Base-by-base conservation (phyloP, 495 filamentous ascomycete genomes). In the Clavariopsis aquatica region DNA sequence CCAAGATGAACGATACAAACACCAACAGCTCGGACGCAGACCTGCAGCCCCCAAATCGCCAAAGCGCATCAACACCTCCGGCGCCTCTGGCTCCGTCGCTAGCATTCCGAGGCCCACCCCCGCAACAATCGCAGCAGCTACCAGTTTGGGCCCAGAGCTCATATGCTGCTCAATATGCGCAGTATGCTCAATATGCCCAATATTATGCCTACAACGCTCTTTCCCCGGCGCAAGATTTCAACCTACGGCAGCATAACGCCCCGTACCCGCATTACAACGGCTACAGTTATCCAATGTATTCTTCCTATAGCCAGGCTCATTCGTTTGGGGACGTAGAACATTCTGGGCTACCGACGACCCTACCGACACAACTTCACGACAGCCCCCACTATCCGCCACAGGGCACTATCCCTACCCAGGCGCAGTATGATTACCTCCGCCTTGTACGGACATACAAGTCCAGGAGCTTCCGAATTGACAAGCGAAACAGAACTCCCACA, bases 401-500 rank as follows among this genome's bases (percentile, higher is more conserved):
- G 8, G 41, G 51, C 24, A 9, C 26, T 29, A 29, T 8, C 20
- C 26, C 27, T 2, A 69, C 73, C 60, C 51, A 62, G 57, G 66
- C 69, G 71, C 26, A 15, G 60, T 64, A 64, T 57, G 52, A 38
- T 36, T 23, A 31, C 26, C 60, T 49, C 0, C 60, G 38, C 38
- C 26, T 17, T 28, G 22, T 49, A 6, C 49, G 36, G 41, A 20
- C 15, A 8, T 59, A 45, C 38, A 26, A 47, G 26, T 8, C 29
- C 2, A 7, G 22, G 62, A 52, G 45, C 45, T 65, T 29, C n/a
- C 62, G 62, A 29, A 38, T 60, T 65, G 53, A 65, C 47, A 60
- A 60, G 27, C 27, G 26, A 57, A 46, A 51, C 29, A 64, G 60
- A 31, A 8, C 53, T 31, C 8, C 51, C 17, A 20, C 51, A 5